phyloP scores from a whole-genome alignment of 306 rosid genomes.

The Castanopsis chinensis region DNA sequence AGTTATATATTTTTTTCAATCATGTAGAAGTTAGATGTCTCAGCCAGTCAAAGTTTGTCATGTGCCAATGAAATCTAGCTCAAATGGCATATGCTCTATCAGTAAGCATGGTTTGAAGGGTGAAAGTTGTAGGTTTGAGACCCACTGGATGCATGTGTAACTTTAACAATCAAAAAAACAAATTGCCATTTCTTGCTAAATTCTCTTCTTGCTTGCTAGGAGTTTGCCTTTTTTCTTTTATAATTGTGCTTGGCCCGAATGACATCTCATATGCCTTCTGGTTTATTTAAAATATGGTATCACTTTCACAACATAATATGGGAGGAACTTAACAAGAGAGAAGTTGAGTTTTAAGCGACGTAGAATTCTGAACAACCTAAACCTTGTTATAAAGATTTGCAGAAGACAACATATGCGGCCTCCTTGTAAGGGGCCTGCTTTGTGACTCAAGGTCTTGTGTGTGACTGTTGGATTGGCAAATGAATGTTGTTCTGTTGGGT shows the following conservation, averaged over 20 bases:
- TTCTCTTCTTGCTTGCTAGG: neutral
- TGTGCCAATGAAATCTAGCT: neutral
- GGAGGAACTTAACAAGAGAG: neutral
- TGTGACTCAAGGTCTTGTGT: neutral
- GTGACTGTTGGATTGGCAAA: neutral
- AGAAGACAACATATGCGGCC: neutral
- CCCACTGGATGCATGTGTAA: neutral
- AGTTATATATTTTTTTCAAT: too few relatives aligned
- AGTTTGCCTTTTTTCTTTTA: neutral
- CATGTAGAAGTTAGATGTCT: too few relatives aligned
- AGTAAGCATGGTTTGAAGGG: too few relatives aligned
- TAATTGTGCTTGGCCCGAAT: neutral
- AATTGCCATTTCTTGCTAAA: neutral
- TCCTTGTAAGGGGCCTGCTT: neutral
- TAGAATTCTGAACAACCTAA: neutral
- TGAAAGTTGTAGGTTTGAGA: too few relatives aligned
- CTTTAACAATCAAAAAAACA: neutral
- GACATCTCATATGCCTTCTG: neutral
- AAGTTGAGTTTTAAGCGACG: neutral
- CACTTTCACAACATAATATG: neutral
- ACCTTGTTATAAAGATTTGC: neutral
- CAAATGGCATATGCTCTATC: too few relatives aligned
- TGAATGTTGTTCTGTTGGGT: neutral
- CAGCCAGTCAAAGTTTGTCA: neutral
- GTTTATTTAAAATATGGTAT: neutral